Evolutionary conservation across 1,284 basidiomycete species (phyloP).

Genomic region (Apiotrichum mycotoxinovorans): DNA sequence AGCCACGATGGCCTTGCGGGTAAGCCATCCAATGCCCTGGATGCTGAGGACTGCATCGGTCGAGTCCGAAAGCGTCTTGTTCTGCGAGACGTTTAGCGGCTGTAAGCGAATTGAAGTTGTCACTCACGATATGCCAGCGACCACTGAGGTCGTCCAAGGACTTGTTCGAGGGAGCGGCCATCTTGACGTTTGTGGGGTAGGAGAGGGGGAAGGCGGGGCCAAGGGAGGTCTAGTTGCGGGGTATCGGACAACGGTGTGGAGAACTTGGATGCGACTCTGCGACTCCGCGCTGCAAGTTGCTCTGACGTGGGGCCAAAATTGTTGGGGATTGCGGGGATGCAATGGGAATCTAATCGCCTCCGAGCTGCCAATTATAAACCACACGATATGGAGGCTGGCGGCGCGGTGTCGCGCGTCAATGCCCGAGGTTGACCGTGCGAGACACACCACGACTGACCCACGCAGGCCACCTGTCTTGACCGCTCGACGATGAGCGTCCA

Average conservation of each 20-base stretch:
- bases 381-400: too few species aligned
- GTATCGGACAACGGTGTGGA: neutral
- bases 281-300: too few species aligned
- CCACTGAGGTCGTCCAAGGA: conserved; percentile 6
- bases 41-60: conserved; percentile 7
- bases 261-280: too few species aligned
- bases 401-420: too few species aligned
- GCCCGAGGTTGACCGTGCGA: too few species aligned
- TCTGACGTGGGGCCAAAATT: too few species aligned
- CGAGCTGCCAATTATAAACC: too few species aligned
- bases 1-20: conserved; percentile 6
- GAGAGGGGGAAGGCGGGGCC: neutral
- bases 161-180: conserved; percentile 8
- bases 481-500: too few species aligned
- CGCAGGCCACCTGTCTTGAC: too few species aligned
- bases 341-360: too few species aligned
- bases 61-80: conserved; percentile 11
- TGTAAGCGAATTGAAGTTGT: neutral
- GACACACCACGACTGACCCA: too few species aligned
- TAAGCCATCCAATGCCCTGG: conserved; percentile 8
- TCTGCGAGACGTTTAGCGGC: neutral
- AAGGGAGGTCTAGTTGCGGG: neutral
- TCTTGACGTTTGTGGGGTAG: neutral
- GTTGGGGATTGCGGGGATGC: too few species aligned
- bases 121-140: conserved; percentile 7